Evolutionary conservation across 2,329 filamentous ascomycete genomes (phyloP), one percentile per base, ranked within the genome.

Genomic region (Colletotrichum sp.): DNA sequence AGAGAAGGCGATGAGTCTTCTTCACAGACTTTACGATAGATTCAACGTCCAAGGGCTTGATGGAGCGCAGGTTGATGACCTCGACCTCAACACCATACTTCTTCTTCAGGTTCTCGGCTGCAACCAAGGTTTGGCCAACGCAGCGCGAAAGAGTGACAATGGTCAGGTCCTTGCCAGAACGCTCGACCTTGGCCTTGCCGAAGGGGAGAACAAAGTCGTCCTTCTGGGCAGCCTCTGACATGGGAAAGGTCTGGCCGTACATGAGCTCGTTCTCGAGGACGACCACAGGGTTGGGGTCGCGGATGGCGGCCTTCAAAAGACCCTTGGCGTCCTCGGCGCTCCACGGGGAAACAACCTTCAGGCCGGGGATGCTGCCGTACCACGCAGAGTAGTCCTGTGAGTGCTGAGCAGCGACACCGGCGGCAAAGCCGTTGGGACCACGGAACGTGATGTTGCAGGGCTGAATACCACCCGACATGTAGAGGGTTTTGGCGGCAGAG

Each of bases 401-500:
- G 91, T 99, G 97, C 91, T 99, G 97, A 77, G 97, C 97, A 79
- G 89, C 97, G 82, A 99, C 97, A 91, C 97, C 97, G 77, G 96
- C 85, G 78, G 97, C 97, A 87, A 99, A 99, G 83, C 97, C 97
- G 89, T 99, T 99, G 87, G 97, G 97, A 71, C 97, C 97, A 85
- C 97, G 96, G 94, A 99, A 99, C 81, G 97, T 99, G 88, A 99
- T 96, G 90, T 99, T 99, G 90, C 97, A 99, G 82, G 97, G 97
- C 89, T 99, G 97, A 86, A 98, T 99, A 86, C 97, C 97, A 83
- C 97, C 97, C 79, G 97, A 99, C 97, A 99, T 99, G 91, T 99
- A 99, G 84, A 99, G 96, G 74, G 97, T 99, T 92, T 99, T 99
- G 84, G 96, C 97, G 81, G 91, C 97, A 66, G 96, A 99, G 93